Evolutionary conservation across 192 early-diverging fungal species (phyloP).

Genomic region (Coemansia erecta): DNA sequence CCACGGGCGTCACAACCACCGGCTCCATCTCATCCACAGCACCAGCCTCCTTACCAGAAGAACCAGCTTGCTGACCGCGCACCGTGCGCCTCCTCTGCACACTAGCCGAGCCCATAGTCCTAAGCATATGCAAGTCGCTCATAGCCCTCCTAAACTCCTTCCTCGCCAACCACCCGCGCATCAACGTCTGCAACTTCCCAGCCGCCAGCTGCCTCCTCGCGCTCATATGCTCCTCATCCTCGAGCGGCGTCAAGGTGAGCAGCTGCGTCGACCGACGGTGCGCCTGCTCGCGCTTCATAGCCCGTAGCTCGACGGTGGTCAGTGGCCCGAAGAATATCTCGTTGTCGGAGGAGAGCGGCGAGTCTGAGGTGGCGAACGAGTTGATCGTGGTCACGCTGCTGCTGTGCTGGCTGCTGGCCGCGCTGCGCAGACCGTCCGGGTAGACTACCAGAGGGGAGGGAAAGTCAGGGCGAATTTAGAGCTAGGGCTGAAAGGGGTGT

Average conservation of each 20-base stretch:
- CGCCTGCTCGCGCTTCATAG: slow-evolving; percentile 12
- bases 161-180: slow-evolving; percentile 23
- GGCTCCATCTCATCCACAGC: not conserved
- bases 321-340: slow-evolving; percentile 49
- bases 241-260: slow-evolving; percentile 17
- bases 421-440: not conserved
- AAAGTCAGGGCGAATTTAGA: not conserved
- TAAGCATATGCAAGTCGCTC: slow-evolving; percentile 25
- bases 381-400: slow-evolving; percentile 7
- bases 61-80: not conserved
- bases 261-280: slow-evolving; percentile 25
- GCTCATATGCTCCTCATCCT: not conserved
- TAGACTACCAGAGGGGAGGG: not conserved
- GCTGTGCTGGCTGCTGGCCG: slow-evolving; percentile 8
- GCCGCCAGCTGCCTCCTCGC: slow-evolving; percentile 6
- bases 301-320: slow-evolving; percentile 17
- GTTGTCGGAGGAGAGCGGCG: slow-evolving; percentile 14
- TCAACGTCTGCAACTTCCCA: slow-evolving; percentile 10
- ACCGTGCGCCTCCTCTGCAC: slow-evolving; percentile 24
- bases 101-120: slow-evolving; percentile 28
- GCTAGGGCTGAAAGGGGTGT: not conserved
- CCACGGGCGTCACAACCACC: slow-evolving; percentile 7
- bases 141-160: slow-evolving; percentile 3
- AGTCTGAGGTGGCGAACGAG: slow-evolving; percentile 5
- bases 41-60: too few species aligned